Base-by-base conservation (phyloP, 169 alveolate species). In the Sarcocystis neurona region DNA sequence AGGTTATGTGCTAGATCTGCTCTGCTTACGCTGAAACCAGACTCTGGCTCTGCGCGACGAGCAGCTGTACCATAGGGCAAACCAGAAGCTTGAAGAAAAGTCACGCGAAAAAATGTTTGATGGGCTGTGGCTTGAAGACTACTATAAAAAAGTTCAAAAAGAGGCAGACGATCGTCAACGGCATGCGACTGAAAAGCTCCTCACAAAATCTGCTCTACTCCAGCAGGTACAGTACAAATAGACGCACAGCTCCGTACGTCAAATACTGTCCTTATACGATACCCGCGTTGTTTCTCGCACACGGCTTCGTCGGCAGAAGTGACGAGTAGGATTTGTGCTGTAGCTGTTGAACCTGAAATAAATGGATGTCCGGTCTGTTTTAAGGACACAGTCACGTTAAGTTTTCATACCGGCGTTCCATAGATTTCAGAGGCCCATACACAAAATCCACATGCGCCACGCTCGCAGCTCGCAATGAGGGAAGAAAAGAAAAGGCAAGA, bases 41-140 rank as follows among this genome's bases (percentile, higher is more conserved):
- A 53, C 82, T 0, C 56, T 72, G 6, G 82, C 82, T 37, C 18
- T 37, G 18, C 15, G 82, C 18, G 82, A 72, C 53, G 82, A 72
- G 82, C 82, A 72, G 34, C 37, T 72, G 58, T 72, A 39, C 34
- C 82, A 72, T 47, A 72, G 41, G 56, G 34, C 58, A 5, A 48
- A 39, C 39, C 56, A 72, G 4, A 48, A 53, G 37, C 56, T 39
- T 39, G 15, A 18, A 39, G 82, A 32, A 30, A 53, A 72, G 46
- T 5, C 34, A 39, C 82, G 82, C 6, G 82, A 72, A 10, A 72
- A 39, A 32, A 72, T 72, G 10, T 72, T 72, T 39, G 82, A 48
- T 2, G 82, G 58, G 39, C 56, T 72, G 2, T 72, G 82, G 82
- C 82, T 39, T 10, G 82, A 72, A 43, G 82, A 72, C 20, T 72